Evolutionary conservation across 2,329 filamentous ascomycete genomes (phyloP), one percentile per base, ranked within the genome.

Genomic region (Arthrobotrys sphaeroides): DNA sequence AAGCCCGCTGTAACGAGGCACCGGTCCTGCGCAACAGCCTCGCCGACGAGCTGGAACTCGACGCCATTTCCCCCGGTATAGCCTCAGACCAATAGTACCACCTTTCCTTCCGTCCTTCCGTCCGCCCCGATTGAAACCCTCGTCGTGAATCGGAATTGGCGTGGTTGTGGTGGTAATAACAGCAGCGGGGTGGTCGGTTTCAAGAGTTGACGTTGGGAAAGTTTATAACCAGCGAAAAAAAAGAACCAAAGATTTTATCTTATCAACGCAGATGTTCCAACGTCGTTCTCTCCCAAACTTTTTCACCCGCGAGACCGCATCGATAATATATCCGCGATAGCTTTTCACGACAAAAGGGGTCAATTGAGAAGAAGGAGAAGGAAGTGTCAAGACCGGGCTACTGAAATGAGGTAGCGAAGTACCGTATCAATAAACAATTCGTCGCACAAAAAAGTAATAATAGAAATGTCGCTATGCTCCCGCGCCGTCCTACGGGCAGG

Each of bases 181-280:
- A n/a, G 55, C 55, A 33, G 53, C 40, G 38, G 24, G 43, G 42
- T 12, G 12, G 40, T 9, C 13, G 12, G 2, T 49, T 53, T n/a
- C 28, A 24, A 22, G 36, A 36, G 55, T 61, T 68, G 51, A 61
- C 28, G 68, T 49, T 66, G 69, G n/a, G n/a, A n/a, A n/a, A n/a
- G n/a, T n/a, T n/a, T n/a, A n/a, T n/a, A n/a, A n/a, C n/a, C n/a
- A 22, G 20, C 9, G 28, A 42, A 43, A 49, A 26, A 45, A 47
- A 12, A 53, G 36, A 60, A 12, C 18, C 16, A 16, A 61, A 61
- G 53, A 57, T 38, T 74, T 74, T 68, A 64, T 74, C 40, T 51
- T 31, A 59, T 75, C 72, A 75, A 75, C 72, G 49, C 72, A 62
- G 49, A 57, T 59, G 55, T 62, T 33, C 47, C 70, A 74, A 74